These are phyloP conservation scores for Pyrus hybrid DNA, from an alignment of 331 rosid genomes.

Conservation along the genomic window DNA sequence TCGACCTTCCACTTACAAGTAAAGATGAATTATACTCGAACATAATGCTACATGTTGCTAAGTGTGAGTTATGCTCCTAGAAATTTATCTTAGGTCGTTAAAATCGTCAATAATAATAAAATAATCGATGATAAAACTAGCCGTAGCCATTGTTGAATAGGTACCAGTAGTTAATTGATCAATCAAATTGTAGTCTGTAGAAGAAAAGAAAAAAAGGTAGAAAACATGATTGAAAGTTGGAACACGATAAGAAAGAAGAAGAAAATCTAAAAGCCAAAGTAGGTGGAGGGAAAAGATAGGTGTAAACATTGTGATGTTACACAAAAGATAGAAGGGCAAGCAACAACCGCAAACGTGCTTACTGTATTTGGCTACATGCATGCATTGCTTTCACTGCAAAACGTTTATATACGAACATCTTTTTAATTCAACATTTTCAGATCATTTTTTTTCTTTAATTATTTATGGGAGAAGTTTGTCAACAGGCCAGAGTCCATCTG, in stretches of 20 bases:
- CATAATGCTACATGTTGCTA: rapidly evolving
- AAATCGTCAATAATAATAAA: too few relatives aligned
- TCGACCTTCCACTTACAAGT: too few relatives aligned
- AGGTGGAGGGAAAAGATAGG: background rate
- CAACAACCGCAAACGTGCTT: background rate
- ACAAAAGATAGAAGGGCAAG: background rate
- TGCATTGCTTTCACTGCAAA: background rate
- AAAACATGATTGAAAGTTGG: too few relatives aligned
- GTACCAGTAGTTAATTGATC: too few relatives aligned
- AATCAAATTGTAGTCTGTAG: too few relatives aligned
- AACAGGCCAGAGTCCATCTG: background rate
- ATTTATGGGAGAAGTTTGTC: background rate
- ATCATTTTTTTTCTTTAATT: background rate
- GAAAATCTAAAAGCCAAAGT: background rate
- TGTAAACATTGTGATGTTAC: background rate
- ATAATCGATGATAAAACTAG: too few relatives aligned
- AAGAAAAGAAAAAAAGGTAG: too few relatives aligned
- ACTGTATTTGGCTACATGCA: background rate
- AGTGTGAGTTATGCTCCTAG: too few relatives aligned
- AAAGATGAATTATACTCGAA: too few relatives aligned
- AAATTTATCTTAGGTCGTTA: too few relatives aligned
- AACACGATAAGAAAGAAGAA: background rate
- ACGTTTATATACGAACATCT: background rate
- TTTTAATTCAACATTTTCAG: background rate
- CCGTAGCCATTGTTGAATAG: too few relatives aligned